Percentiles rank a stretch among this genome's conserved stretches.
phyloP scores from a whole-genome alignment of 2,329 filamentous ascomycete species.

The Epichloe sylvatica region DNA sequence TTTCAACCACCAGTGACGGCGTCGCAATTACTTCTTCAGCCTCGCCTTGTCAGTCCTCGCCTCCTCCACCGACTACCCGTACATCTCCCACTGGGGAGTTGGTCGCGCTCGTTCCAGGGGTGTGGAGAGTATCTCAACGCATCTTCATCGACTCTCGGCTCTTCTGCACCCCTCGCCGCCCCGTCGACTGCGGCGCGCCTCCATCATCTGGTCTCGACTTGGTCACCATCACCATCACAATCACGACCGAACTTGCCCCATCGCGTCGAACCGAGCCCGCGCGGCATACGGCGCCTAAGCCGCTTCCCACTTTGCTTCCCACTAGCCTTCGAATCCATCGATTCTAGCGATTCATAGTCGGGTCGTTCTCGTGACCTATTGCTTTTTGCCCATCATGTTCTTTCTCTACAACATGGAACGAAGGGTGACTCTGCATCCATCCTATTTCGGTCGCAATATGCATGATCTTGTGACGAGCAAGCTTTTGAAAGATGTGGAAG shows the following conservation, averaged over 20 bases:
- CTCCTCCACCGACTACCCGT: slow-evolving; percentile 2
- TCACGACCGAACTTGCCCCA: background rate
- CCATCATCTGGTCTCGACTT: background rate
- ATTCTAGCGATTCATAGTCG: background rate
- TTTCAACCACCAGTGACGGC: slow-evolving; percentile 6
- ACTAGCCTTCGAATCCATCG: too few relatives aligned
- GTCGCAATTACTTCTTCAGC: slow-evolving; percentile 3
- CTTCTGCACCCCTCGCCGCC: slow-evolving; percentile 6
- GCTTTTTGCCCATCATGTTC: slow-evolving; percentile 53
- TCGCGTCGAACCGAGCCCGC: background rate
- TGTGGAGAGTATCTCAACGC: slow-evolving; percentile 6
- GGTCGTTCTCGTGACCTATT: background rate
- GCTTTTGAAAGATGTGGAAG: slow-evolving; percentile 85
- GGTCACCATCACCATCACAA: background rate
- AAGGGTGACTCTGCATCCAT: slow-evolving; percentile 87
- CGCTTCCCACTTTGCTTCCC: background rate
- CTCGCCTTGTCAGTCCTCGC: slow-evolving; percentile 2
- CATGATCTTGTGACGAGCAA: slow-evolving; percentile 81
- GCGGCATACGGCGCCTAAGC: background rate
- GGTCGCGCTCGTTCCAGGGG: slow-evolving; percentile 8
- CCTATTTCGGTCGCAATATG: slow-evolving; percentile 91
- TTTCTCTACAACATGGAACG: slow-evolving; percentile 96
- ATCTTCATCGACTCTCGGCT: slow-evolving; percentile 5
- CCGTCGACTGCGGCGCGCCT: background rate
- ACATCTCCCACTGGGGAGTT: slow-evolving; percentile 8